phyloP scores from a whole-genome alignment of 306 rosid species.

The Senna siamea region DNA sequence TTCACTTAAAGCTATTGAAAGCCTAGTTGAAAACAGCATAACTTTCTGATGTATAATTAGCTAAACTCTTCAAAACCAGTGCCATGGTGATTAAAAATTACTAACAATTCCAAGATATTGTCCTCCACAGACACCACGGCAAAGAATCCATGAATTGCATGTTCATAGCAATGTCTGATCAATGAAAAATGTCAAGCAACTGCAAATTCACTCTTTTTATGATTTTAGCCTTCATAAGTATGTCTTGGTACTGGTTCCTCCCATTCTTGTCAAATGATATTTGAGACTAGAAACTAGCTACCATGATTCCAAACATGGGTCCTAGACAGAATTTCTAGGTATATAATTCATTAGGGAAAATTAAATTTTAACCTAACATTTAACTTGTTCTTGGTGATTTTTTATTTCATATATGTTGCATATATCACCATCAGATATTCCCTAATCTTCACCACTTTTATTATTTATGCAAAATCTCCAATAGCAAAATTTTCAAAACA shows the following conservation, averaged over 20 bases:
- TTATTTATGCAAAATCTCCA: conserved; percentile 17
- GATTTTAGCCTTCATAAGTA: conserved; percentile 19
- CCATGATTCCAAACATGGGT: neutral
- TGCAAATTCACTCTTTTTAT: conserved; percentile 16
- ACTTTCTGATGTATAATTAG: conserved; percentile 1
- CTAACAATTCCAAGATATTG: conserved; percentile 19
- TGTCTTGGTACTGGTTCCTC: conserved; percentile 13
- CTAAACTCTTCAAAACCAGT: conserved; percentile 23
- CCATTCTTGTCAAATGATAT: conserved; percentile 4
- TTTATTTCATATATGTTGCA: conserved; percentile 27
- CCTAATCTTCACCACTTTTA: conserved; percentile 8
- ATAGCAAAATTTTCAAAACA: neutral
- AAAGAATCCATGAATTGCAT: conserved; percentile 30
- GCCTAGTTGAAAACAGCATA: conserved; percentile 24
- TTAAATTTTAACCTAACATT: neutral
- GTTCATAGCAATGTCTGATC: conserved; percentile 4
- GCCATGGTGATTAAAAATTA: conserved; percentile 19
- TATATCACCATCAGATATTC: conserved; percentile 31
- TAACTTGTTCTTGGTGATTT: neutral
- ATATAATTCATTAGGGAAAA: neutral
- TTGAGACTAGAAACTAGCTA: conserved; percentile 2
- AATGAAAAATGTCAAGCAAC: neutral
- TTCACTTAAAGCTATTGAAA: conserved; percentile 31
- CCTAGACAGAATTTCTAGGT: conserved; percentile 22
- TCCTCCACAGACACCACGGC: conserved; percentile 19